Base-by-base conservation (phyloP, 495 filamentous ascomycete species). In the Neurospora sublineolata region DNA sequence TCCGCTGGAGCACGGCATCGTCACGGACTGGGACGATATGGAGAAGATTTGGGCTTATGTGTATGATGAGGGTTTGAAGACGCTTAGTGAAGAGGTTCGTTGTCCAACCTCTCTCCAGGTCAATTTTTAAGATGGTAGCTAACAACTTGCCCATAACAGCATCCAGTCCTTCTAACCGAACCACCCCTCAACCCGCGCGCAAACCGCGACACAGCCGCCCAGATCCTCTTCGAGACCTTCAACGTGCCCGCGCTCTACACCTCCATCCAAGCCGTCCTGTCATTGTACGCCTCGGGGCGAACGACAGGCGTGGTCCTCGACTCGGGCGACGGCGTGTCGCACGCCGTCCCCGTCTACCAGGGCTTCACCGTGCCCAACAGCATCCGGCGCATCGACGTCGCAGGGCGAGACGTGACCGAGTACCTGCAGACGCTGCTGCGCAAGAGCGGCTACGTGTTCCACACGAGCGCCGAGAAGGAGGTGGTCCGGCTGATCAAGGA, bases 1-100 rank as follows among this genome's bases (percentile, higher is more conserved):
- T 77, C 95, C 95, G 52, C 86, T 99, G 71, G 96, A 97, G 80
- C 95, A 99, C 80, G 95, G 95, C 77, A 95, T 98, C 74, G 95
- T 99, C 67, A 99, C 95, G 72, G 94, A 99, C 82, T 99, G 95
- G 95, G 95, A 98, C 77, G 95, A 99, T 78, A 99, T 99, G 95
- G 95, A 98, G 84, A 91, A 92, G 81, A 99, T 99, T 82, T 99
- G 95, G 95, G 91, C 93, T 74, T 87, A 84, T 71, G 86, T 88
- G 3, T 88, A 88, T 75, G 84, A 83, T 37, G 86, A 88, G 72
- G 88, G 87, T 52, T 81, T 99, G 75, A 98, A 97, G 84, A 97
- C 94, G 36, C 86, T 97, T 77, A 97, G 94, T 77, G 95, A 98
- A 85, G 96, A 99, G 84, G 92, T 94, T 79, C 79, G 83, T 39